A percentile compares a stretch with the other conserved stretches of the same genome.
phyloP scores from a whole-genome alignment of 768 basidiomycete genomes.

The Lyophyllum shimeji region DNA sequence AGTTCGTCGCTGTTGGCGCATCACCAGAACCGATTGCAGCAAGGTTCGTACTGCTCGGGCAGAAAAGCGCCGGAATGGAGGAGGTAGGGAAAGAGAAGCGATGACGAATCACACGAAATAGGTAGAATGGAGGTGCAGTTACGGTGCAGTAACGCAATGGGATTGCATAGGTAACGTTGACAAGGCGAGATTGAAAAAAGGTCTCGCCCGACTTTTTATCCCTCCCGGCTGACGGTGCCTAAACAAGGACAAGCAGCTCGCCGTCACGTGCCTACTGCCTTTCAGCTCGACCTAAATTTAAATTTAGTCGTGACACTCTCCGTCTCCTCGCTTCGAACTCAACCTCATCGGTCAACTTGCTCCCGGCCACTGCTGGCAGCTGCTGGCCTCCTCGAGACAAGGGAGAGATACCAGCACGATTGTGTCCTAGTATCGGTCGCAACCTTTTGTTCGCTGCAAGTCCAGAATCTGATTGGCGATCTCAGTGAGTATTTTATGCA shows the following conservation, averaged over 20 bases:
- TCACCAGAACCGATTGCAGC: slow-evolving; percentile 82
- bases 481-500: neutral
- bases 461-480: neutral
- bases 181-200: too few species aligned
- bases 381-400: neutral
- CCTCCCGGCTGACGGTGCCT: neutral
- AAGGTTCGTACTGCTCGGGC: slow-evolving; percentile 70
- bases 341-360: too few species aligned
- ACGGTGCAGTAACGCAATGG: neutral
- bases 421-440: neutral
- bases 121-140: too few species aligned
- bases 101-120: neutral
- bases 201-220: too few species aligned
- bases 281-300: neutral
- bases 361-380: too few species aligned
- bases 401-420: neutral
- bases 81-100: slow-evolving; percentile 4
- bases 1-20: slow-evolving; percentile 57
- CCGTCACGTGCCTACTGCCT: slow-evolving; percentile 7
- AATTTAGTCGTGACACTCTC: too few species aligned
- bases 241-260: slow-evolving; percentile 4
- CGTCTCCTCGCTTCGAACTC: too few species aligned
- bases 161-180: too few species aligned
- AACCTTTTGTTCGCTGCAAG: neutral
- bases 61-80: slow-evolving; percentile 58